Evolutionary conservation across 352 stramenopile species (phyloP).

Genomic region (Phytophthora palmivora): DNA sequence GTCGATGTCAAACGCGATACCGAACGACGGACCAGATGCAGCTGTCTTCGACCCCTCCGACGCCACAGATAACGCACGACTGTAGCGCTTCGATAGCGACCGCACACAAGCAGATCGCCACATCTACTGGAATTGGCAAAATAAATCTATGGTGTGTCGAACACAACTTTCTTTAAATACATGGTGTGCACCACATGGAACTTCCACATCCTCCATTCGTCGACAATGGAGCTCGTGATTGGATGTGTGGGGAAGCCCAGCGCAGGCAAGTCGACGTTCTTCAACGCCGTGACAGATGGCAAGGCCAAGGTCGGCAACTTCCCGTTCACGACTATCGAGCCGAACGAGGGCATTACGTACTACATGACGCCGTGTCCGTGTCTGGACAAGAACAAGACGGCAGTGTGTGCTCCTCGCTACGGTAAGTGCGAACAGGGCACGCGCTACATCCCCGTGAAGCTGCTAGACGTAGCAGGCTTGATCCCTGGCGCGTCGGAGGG

Average conservation of each 20-base stretch:
- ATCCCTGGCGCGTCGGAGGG: conserved; percentile 90
- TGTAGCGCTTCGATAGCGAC: conserved; percentile 8
- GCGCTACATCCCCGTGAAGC: conserved; percentile 84
- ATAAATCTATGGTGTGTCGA: no score
- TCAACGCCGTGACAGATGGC: conserved; percentile 91
- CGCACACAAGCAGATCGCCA: conserved; percentile 21
- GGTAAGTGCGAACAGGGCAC: conserved; percentile 79
- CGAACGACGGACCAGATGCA: conserved; percentile 49
- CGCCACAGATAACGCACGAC: conserved; percentile 20
- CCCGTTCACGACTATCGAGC: conserved; percentile 91
- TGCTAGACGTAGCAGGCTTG: conserved; percentile 84
- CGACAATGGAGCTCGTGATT: conserved; percentile 84
- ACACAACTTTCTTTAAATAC: neutral
- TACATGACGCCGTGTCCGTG: conserved; percentile 89
- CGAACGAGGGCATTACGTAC: conserved; percentile 91
- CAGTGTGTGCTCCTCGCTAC: conserved; percentile 75
- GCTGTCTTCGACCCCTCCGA: neutral
- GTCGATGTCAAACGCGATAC: conserved; percentile 93
- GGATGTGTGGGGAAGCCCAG: conserved; percentile 91
- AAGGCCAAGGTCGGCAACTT: conserved; percentile 91
- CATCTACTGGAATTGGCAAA: conserved; percentile 7
- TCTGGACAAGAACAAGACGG: conserved; percentile 61
- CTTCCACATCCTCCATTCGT: neutral
- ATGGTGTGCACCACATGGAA: conserved; percentile 19
- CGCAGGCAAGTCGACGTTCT: conserved; percentile 91